Evolutionary conservation across 2,329 filamentous ascomycete species (phyloP).

Genomic region (Leptographium wingfieldii): DNA sequence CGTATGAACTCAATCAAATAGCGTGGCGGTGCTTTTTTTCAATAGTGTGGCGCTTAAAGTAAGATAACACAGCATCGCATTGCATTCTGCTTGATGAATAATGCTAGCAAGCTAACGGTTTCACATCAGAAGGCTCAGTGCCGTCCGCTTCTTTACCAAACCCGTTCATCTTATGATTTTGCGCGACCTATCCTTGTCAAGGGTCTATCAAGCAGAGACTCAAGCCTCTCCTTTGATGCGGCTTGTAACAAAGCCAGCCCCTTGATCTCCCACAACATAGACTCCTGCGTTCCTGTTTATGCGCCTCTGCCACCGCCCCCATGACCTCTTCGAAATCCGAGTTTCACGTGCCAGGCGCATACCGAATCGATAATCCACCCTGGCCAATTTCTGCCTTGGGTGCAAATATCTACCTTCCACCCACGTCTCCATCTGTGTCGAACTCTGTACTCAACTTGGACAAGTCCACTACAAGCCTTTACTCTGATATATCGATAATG

Average conservation of each 20-base stretch:
- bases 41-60: not conserved
- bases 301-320: not conserved
- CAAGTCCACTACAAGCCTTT: conserved; percentile 26
- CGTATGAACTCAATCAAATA: too few relatives aligned
- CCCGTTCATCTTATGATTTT: not conserved
- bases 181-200: too few relatives aligned
- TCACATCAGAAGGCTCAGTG: not conserved
- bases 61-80: not conserved
- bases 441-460: conserved; percentile 17
- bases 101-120: not conserved
- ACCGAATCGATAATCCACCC: conserved; percentile 16
- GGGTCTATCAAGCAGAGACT: too few relatives aligned
- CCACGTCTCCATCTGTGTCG: conserved; percentile 17
- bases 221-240: too few relatives aligned
- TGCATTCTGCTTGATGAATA: not conserved
- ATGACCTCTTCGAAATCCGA: conserved; percentile 19
- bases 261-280: not conserved
- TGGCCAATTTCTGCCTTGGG: conserved; percentile 15
- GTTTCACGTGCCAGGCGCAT: conserved; percentile 21
- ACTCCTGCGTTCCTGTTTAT: not conserved
- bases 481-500: conserved; percentile 20
- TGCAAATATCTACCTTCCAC: conserved; percentile 21
- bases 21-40: not conserved
- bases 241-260: too few relatives aligned
- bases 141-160: not conserved